phyloP scores from a whole-genome alignment of 169 alveolate species.

The Cryptosporidium muris region DNA sequence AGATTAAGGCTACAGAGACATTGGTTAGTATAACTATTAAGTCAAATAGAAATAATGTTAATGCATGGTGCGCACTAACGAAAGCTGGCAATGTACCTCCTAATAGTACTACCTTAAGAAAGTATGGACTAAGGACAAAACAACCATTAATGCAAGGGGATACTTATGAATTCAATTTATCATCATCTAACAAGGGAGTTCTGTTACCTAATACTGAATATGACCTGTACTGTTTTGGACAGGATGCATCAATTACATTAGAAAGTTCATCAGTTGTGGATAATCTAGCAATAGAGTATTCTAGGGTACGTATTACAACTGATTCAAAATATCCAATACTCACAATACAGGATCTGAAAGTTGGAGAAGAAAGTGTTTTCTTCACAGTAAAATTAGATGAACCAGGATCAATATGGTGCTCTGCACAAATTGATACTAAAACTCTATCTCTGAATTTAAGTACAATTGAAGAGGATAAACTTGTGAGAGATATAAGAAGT shows the following conservation, averaged over 20 bases:
- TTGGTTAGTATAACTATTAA: conserved; percentile 64
- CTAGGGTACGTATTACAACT: conserved; percentile 68
- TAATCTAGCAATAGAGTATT: conserved; percentile 67
- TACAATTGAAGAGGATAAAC: neutral
- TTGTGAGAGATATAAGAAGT: conserved; percentile 31
- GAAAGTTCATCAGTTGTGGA: neutral
- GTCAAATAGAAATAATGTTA: conserved; percentile 56
- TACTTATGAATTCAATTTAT: conserved; percentile 16
- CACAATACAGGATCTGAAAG: conserved; percentile 38
- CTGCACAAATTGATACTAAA: conserved; percentile 16
- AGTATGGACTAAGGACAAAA: conserved; percentile 75
- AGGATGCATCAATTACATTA: conserved; percentile 40
- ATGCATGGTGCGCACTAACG: conserved; percentile 79
- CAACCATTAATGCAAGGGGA: conserved; percentile 60
- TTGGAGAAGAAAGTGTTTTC: conserved; percentile 56
- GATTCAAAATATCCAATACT: conserved; percentile 44
- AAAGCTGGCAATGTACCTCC: conserved; percentile 73
- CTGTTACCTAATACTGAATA: conserved; percentile 74
- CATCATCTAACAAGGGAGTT: conserved; percentile 65
- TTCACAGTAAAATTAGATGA: conserved; percentile 25
- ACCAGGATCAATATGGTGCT: conserved; percentile 55
- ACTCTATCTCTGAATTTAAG: neutral
- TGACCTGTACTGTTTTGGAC: conserved; percentile 76
- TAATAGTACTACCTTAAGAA: conserved; percentile 72
- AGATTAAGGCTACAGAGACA: conserved; percentile 65